phyloP scores from a whole-genome alignment of 805 yeast species.

The Metschnikowia noctiluminum region DNA sequence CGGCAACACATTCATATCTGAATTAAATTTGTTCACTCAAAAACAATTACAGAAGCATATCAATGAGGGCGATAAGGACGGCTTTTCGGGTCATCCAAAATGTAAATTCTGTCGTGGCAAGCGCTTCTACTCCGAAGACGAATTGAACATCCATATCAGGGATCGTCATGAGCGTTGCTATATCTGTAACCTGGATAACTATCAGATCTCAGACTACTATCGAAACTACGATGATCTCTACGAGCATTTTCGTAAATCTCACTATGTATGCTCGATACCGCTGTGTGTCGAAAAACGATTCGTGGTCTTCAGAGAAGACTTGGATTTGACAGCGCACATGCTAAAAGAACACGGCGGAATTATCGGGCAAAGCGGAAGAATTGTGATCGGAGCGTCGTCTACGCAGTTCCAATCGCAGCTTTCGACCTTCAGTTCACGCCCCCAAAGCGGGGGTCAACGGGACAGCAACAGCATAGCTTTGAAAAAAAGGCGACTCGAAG shows the following conservation, averaged over 20 bases:
- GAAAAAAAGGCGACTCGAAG: slow-evolving; percentile 66
- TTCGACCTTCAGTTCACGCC: slow-evolving; percentile 47
- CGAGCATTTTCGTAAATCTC: slow-evolving; percentile 69
- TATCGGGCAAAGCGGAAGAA: slow-evolving; percentile 42
- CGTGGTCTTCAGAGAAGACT: slow-evolving; percentile 83
- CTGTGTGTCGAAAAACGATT: slow-evolving; percentile 84
- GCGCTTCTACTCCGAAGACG: slow-evolving; percentile 86
- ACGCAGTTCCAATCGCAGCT: slow-evolving; percentile 56
- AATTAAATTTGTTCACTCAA: slow-evolving; percentile 58
- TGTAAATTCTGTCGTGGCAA: slow-evolving; percentile 76
- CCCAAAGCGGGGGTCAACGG: slow-evolving; percentile 18
- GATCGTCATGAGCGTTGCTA: slow-evolving; percentile 85
- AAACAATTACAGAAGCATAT: slow-evolving; percentile 69
- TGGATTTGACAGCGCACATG: slow-evolving; percentile 87
- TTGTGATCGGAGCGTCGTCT: slow-evolving; percentile 37
- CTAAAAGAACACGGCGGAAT: slow-evolving; percentile 72
- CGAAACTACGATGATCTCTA: slow-evolving; percentile 71
- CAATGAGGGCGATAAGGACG: slow-evolving; percentile 64
- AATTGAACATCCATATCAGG: slow-evolving; percentile 75
- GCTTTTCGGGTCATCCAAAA: slow-evolving; percentile 85
- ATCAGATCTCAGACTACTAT: slow-evolving; percentile 61
- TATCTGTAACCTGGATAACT: slow-evolving; percentile 74
- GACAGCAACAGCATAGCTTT: slow-evolving; percentile 42
- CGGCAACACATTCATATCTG: slow-evolving; percentile 74
- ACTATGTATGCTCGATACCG: slow-evolving; percentile 73